Evolutionary conservation across 2,329 filamentous ascomycete genomes (phyloP).

Genomic region (Reticulascus tulasneorum): DNA sequence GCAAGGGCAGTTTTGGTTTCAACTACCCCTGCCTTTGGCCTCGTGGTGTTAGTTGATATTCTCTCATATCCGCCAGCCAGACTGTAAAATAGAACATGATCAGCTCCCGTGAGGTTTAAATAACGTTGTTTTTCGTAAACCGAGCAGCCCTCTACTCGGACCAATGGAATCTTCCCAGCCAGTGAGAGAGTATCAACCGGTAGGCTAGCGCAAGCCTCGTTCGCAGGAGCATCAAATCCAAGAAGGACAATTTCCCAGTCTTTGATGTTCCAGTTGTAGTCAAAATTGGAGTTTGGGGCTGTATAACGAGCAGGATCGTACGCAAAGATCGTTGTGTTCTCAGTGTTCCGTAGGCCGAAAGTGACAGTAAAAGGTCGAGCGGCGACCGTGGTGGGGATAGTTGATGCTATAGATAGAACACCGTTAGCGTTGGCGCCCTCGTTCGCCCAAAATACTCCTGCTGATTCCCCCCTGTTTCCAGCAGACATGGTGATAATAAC

Average conservation of each 20-base stretch:
- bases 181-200: slow-evolving; percentile 4
- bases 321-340: not conserved
- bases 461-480: slow-evolving; percentile 46
- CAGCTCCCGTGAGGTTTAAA: slow-evolving; percentile 20
- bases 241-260: slow-evolving; percentile 17
- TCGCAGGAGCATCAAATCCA: too few relatives aligned
- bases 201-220: slow-evolving; percentile 18
- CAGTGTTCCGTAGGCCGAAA: not conserved
- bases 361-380: slow-evolving; percentile 2
- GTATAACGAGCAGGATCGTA: slow-evolving; percentile 1
- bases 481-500: slow-evolving; percentile 47
- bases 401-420: slow-evolving; percentile 38
- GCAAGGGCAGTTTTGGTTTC: slow-evolving; percentile 24
- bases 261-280: slow-evolving; percentile 19
- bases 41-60: too few relatives aligned
- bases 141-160: slow-evolving; percentile 29
- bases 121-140: slow-evolving; percentile 22
- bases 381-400: slow-evolving; percentile 1
- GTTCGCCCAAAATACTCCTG: slow-evolving; percentile 42
- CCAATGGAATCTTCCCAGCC: slow-evolving; percentile 12
- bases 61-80: not conserved
- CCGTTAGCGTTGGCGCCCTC: slow-evolving; percentile 35
- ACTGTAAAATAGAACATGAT: slow-evolving; percentile 26
- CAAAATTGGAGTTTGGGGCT: slow-evolving; percentile 7
- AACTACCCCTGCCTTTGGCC: too few relatives aligned